phyloP scores from a whole-genome alignment of 257 asterid genomes.

The Ocimum tenuiflorum region DNA sequence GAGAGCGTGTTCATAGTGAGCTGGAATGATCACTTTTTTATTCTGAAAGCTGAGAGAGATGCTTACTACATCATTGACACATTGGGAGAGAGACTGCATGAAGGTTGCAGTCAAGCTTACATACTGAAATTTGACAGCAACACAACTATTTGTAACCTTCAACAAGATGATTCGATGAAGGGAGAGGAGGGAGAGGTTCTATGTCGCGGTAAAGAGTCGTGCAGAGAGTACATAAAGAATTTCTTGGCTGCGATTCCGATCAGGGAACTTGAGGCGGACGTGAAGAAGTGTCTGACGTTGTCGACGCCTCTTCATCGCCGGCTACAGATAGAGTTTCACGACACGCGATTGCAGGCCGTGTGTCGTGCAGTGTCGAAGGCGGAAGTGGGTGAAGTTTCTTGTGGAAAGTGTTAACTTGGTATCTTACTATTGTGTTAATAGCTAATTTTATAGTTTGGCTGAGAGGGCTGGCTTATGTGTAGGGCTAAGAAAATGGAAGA shows the following conservation, averaged over 20 bases:
- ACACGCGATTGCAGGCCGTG: constrained; percentile 35
- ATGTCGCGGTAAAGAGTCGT: constrained; percentile 67
- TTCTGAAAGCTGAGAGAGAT: constrained; percentile 63
- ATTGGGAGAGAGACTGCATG: constrained; percentile 79
- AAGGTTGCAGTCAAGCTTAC: constrained; percentile 89
- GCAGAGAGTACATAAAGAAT: constrained; percentile 79
- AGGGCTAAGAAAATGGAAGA: too few relatives aligned
- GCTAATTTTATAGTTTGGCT: too few relatives aligned
- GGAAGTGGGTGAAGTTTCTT: not conserved
- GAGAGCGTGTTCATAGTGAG: constrained; percentile 62
- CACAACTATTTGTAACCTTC: constrained; percentile 44
- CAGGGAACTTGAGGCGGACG: constrained; percentile 70
- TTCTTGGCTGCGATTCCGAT: constrained; percentile 92
- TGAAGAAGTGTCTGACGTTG: constrained; percentile 59
- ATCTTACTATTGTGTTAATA: constrained; percentile 23
- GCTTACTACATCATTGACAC: constrained; percentile 86
- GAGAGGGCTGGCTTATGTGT: too few relatives aligned
- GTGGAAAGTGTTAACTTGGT: constrained; percentile 15
- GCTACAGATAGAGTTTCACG: constrained; percentile 86
- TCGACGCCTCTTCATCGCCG: constrained; percentile 78
- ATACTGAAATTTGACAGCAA: constrained; percentile 64
- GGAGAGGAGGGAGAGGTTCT: constrained; percentile 42
- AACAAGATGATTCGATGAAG: constrained; percentile 29
- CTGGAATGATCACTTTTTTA: constrained; percentile 94
- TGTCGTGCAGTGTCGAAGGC: not conserved